Percentiles rank a stretch among this genome's conserved stretches.
Evolutionary conservation across 345 rosid species (phyloP).

Genomic region (Citrus reticulata): DNA sequence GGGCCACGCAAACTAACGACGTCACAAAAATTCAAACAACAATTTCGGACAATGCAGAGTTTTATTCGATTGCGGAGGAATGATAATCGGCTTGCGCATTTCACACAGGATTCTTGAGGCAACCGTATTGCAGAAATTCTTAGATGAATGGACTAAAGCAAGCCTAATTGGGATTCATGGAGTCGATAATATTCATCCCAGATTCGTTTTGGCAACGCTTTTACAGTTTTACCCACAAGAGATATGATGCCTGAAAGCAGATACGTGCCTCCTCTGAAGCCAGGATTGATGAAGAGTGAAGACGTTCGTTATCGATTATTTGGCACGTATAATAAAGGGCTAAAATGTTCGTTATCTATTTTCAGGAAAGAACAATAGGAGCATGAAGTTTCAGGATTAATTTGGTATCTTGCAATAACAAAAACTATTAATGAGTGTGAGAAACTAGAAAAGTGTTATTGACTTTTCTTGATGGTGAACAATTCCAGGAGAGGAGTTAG

Average conservation of each 20-base stretch:
- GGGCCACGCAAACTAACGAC: too few relatives aligned
- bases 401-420: neutral
- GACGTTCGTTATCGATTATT: neutral
- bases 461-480: neutral
- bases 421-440: neutral
- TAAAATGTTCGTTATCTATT: too few relatives aligned
- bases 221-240: neutral
- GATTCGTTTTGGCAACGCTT: neutral
- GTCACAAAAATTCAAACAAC: neutral
- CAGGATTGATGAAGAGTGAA: neutral
- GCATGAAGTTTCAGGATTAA: neutral
- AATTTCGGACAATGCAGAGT: neutral
- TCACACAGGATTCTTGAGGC: conserved; percentile 22
- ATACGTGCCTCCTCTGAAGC: neutral
- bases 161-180: neutral
- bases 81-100: conserved; percentile 12
- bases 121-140: neutral
- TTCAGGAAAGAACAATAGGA: neutral
- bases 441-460: neutral
- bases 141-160: conserved; percentile 6
- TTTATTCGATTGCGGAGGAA: conserved; percentile 20
- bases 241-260: neutral
- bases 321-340: neutral
- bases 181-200: neutral
- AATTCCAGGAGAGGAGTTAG: neutral